Percentiles rank a stretch among this genome's conserved stretches.
These are phyloP conservation scores for Starmera caribaea DNA, from an alignment of 805 yeast genomes.

Conservation along the genomic window DNA sequence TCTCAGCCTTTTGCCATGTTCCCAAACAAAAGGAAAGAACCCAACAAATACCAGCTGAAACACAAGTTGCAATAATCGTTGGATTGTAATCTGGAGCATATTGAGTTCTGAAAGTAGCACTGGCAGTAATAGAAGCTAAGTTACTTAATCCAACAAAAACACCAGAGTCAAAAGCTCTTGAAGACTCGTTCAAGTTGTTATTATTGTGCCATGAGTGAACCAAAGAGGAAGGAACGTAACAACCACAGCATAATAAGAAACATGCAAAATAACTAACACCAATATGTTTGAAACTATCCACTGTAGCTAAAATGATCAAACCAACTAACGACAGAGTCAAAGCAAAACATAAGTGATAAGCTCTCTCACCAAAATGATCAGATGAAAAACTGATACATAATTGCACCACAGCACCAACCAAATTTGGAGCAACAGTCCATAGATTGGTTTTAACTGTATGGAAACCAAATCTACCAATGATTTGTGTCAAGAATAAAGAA, in stretches of 20 bases:
- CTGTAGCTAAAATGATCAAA: slow-evolving; percentile 5
- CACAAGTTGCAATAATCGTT: slow-evolving; percentile 15
- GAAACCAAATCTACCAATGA: slow-evolving; percentile 8
- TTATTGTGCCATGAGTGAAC: slow-evolving; percentile 14
- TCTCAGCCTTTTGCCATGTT: slow-evolving; percentile 9
- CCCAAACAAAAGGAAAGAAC: slow-evolving; percentile 5
- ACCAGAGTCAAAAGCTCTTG: slow-evolving; percentile 10
- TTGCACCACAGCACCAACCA: slow-evolving; percentile 8
- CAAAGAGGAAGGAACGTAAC: slow-evolving; percentile 11
- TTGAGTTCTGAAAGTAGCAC: slow-evolving; percentile 23
- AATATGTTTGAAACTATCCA: slow-evolving; percentile 5
- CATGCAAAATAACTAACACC: slow-evolving; percentile 13
- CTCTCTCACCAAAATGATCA: slow-evolving; percentile 8
- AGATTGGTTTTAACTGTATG: slow-evolving; percentile 9
- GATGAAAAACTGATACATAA: slow-evolving; percentile 5
- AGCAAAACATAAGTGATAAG: slow-evolving; percentile 8
- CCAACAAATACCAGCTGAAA: slow-evolving; percentile 10
- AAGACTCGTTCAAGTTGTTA: slow-evolving; percentile 9
- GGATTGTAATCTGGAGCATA: slow-evolving; percentile 25
- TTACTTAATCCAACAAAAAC: slow-evolving; percentile 23
- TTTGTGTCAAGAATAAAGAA: slow-evolving; percentile 10
- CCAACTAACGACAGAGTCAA: slow-evolving; percentile 9
- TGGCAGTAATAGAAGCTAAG: slow-evolving; percentile 24
- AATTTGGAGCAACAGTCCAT: slow-evolving; percentile 13
- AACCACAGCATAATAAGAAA: slow-evolving; percentile 10